Base-by-base conservation (phyloP, 2,329 filamentous ascomycete species). In the Leptographium lundbergii region DNA sequence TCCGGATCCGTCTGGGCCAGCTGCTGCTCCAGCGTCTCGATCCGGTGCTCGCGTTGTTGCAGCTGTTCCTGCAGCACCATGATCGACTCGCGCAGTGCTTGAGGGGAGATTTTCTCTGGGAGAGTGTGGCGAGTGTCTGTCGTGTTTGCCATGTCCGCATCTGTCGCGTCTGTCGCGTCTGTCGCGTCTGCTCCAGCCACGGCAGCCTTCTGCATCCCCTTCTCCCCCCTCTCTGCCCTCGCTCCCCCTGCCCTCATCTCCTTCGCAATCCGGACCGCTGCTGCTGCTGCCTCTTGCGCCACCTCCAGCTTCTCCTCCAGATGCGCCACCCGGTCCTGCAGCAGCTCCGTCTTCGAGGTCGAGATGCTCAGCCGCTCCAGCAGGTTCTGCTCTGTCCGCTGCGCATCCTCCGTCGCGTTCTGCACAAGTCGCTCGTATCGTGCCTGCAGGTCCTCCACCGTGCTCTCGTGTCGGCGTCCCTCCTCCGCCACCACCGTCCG, bases 11-110 rank as follows among this genome's bases (percentile, higher is more conserved):
- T 72, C 61, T 81, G 80, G 22, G 81, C 74, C 9, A 91, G 76
- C 57, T 85, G 79, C 57, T 85, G 81, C 72, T 96, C 89, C 14
- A 97, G 85, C 62, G 87, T 83, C 69, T 99, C 94, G 65, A 97
- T 95, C 47, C 84, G 86, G 61, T 87, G 81, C 74, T 99, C 94
- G 57, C 94, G 91, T 66, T 94, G 90, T 71, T 97, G 94, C 7
- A 99, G 80, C 71, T 99, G 94, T 71, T 97, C 92, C 73, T 99
- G 94, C 29, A 99, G 78, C 22, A 96, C 94, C 73, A 95, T 85
- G 68, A 99, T 96, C 0, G 91, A 96, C 72, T 99, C 94, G 34
- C 94, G 87, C 36, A 99, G 81, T 7, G 94, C 94, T 72, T 97
- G 92, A 0, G 91, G 89, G 2, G 92, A 96, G 60, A 96, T 89